Base-by-base conservation (phyloP, 768 basidiomycete genomes). In the Boletus edulis region DNA sequence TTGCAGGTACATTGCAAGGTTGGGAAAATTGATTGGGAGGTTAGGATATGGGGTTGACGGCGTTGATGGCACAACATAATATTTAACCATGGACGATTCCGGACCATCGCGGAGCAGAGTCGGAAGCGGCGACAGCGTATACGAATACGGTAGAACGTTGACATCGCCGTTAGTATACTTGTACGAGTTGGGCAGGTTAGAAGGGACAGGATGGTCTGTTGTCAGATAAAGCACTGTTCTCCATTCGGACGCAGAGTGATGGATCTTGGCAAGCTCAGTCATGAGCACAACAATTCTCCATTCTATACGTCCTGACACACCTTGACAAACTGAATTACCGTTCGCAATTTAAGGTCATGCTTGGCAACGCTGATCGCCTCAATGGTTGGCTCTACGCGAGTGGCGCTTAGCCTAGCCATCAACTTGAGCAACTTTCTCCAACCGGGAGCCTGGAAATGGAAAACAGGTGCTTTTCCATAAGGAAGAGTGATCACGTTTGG, bases 311-410 rank as follows among this genome's bases (percentile, higher is more conserved):
- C 42, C 49, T 10, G 35, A 62, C 79, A 49, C 61, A 89, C 90
- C 76, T 84, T 88, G 47, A 90, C 77, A 62, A 92, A 90, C 62
- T 92, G 90, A 52, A 93, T 72, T 0, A 92, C 87, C 0, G 85
- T 85, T 40, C 91, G 84, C 43, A 93, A 72, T 56, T 78, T 79
- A 48, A 85, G 74, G 6, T 81, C 80, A 17, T 73, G 73, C 62
- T 84, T 85, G 31, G 78, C 73, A 0, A 78, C 69, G 1, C 83
- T 81, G 59, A 87, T 70, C 1, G 87, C 84, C 61, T 88, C 86
- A 37, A 89, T 65, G 0, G 86, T 83, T 1, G 90, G 82, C 60
- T 91, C 85, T 43, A 93, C 73, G 47, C 81, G 81, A 6, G 87
- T 86, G 31, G 78, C 82, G 52, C 86, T 85, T 54, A 91, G 69